phyloP scores from a whole-genome alignment of 2,329 filamentous ascomycete species.

The Aspergillus sp. region DNA sequence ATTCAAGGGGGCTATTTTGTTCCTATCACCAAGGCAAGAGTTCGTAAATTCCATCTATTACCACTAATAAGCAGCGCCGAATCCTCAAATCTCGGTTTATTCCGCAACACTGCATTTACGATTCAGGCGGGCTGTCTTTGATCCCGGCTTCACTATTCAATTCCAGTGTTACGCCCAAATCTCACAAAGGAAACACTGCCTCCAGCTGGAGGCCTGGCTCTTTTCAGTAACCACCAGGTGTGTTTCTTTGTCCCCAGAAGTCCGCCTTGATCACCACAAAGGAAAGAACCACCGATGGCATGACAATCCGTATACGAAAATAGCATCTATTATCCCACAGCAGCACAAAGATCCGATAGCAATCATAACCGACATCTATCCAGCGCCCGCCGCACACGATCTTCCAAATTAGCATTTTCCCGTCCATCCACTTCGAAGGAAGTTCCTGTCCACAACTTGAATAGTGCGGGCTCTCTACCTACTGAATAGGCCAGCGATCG shows the following conservation, averaged over 20 bases:
- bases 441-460: neutral
- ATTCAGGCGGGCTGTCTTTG: neutral
- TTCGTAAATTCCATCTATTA: too few relatives aligned
- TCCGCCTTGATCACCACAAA: neutral
- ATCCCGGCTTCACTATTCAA: neutral
- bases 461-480: neutral
- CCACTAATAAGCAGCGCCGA: too few relatives aligned
- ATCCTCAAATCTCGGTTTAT: neutral
- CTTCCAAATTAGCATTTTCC: neutral
- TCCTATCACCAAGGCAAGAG: neutral
- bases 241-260: constrained; percentile 1
- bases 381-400: neutral
- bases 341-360: neutral
- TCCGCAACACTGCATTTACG: neutral
- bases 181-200: neutral
- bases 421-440: neutral
- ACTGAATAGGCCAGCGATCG: neutral
- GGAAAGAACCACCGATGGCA: neutral
- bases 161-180: neutral
- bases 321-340: constrained; percentile 4
- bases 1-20: neutral
- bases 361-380: constrained; percentile 1
- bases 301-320: neutral
- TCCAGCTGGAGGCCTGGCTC: neutral
- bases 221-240: neutral